A percentile compares a stretch with the other conserved stretches of the same genome.
Evolutionary conservation across 2,329 filamentous ascomycete species (phyloP).

Genomic region (Emmonsiellopsis sp.): DNA sequence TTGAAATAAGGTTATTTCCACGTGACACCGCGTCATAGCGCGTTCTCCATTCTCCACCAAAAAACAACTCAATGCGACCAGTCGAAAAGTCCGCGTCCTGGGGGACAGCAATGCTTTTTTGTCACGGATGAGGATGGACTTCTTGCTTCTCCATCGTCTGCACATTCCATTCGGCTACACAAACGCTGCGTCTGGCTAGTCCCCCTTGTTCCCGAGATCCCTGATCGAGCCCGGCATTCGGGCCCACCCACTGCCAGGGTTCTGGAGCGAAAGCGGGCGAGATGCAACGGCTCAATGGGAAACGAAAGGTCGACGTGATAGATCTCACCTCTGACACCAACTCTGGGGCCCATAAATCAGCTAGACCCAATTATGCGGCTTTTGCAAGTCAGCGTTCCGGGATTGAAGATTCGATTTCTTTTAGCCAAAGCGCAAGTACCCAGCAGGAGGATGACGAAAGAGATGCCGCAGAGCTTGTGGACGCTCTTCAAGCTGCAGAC

Average conservation of each 20-base stretch:
- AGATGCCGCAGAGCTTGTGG: conserved; percentile 23
- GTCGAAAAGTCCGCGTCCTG: too few relatives aligned
- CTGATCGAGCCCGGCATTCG: too few relatives aligned
- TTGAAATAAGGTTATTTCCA: neutral
- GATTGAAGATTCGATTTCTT: neutral
- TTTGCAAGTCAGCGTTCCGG: neutral
- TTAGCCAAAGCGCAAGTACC: conserved; percentile 19
- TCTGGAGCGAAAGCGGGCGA: neutral
- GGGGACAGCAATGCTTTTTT: too few relatives aligned
- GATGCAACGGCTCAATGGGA: neutral
- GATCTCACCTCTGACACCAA: conserved; percentile 1
- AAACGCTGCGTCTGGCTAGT: too few relatives aligned
- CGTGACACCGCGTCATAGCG: neutral
- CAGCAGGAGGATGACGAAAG: conserved; percentile 28
- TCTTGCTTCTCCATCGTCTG: too few relatives aligned
- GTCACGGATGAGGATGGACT: too few relatives aligned
- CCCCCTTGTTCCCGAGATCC: too few relatives aligned
- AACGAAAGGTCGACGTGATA: neutral
- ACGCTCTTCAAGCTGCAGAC: conserved; percentile 24
- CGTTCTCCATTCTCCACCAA: neutral
- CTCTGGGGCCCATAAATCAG: neutral
- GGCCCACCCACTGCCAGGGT: too few relatives aligned
- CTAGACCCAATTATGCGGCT: neutral
- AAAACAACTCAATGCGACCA: too few relatives aligned
- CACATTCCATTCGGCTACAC: too few relatives aligned